These are phyloP conservation scores for Penicillium sclerotigenum DNA, from an alignment of 2,329 filamentous ascomycete species.

Conservation along the genomic window DNA sequence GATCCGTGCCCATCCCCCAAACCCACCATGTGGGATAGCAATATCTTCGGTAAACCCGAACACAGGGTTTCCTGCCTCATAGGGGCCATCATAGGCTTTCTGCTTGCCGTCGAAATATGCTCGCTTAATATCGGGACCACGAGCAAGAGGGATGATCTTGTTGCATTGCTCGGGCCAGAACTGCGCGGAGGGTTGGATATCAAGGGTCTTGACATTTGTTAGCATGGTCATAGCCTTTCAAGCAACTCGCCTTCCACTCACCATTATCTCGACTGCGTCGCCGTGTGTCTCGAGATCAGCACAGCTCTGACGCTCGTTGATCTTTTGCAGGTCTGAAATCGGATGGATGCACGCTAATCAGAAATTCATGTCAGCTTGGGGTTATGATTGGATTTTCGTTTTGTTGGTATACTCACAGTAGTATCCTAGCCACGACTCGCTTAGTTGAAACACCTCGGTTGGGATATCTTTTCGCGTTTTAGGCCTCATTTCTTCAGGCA, in stretches of 20 bases:
- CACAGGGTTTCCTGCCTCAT: conserved; percentile 18
- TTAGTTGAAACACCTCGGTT: conserved; percentile 8
- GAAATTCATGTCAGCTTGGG: conserved; percentile 1
- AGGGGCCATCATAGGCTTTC: conserved; percentile 6
- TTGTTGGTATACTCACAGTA: conserved; percentile 27
- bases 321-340: conserved; percentile 22
- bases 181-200: conserved; percentile 15
- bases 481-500: conserved; percentile 21
- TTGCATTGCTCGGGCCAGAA: conserved; percentile 32
- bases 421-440: conserved; percentile 33
- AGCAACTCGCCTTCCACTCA: conserved; percentile 24
- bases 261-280: conserved; percentile 23
- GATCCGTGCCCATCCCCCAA: conserved; percentile 39
- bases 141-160: conserved; percentile 18
- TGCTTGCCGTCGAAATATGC: conserved; percentile 30
- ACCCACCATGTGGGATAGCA: conserved; percentile 22
- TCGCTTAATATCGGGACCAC: neutral
- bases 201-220: conserved; percentile 22
- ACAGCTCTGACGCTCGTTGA: conserved; percentile 36
- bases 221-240: neutral
- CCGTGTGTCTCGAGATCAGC: conserved; percentile 31
- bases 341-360: conserved; percentile 39
- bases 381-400: neutral
- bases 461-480: conserved; percentile 14
- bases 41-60: conserved; percentile 39